Base-by-base conservation (phyloP, 495 filamentous ascomycete species). In the Ramalina peruviana region DNA sequence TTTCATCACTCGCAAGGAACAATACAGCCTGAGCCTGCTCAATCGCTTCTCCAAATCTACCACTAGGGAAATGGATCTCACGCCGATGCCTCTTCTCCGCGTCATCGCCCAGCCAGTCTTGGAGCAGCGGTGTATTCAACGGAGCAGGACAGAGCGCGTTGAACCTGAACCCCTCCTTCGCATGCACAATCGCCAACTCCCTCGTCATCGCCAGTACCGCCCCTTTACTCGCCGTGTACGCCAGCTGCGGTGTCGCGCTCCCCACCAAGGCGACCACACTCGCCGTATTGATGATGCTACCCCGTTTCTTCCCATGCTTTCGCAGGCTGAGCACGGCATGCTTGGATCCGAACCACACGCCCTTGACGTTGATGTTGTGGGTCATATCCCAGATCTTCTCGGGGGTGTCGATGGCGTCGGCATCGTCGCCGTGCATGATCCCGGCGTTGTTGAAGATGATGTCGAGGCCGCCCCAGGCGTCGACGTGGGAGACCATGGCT, bases 361-460 rank as follows among this genome's bases (percentile, higher is more conserved):
- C 92, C 75, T 98, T 98, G 57, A 96, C 92, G 65, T 98, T 98
- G 72, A 97, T 92, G 53, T 74, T 76, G 49, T 93, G 86, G 6
- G 92, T 98, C 49, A 89, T 67, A 60, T 98, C 88, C 92, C 92
- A 98, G 68, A 98, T 88, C 49, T 76, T 78, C 67, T 96, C 88
- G 12, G 85, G 79, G 1, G 88, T 95, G 50, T 79, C 72, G 51
- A 93, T 67, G 19, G 90, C 86, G 65, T 95, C 88, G 53, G 77
- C 83, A 63, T 98, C 92, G 48, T 83, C 72, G 27, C 74, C 76
- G 64, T 96, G 88, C 92, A 98, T 98, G 62, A 98, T 98, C 16
- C 92, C 92, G 0, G 92, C 92, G 62, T 98, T 98, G 76, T 98
- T 98, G 79, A 95, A 98, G 54, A 98, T 85, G 56, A 96, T 73